phyloP scores from a whole-genome alignment of 2,329 filamentous ascomycete species.

The Beauveria pseudobassiana region DNA sequence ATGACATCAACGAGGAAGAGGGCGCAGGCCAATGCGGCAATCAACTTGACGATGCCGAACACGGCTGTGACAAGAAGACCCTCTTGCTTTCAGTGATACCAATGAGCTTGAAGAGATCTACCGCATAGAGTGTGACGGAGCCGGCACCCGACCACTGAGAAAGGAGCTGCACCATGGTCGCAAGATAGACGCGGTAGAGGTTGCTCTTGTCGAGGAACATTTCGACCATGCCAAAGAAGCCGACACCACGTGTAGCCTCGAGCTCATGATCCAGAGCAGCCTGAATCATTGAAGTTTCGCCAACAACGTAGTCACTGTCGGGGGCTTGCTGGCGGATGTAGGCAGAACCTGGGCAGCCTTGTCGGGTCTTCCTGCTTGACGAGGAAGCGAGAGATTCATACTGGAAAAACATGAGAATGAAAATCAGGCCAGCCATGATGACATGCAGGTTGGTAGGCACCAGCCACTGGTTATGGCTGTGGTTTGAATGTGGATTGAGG shows the following conservation, averaged over 20 bases:
- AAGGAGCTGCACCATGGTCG: conserved; percentile 61
- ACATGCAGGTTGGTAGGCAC: conserved; percentile 69
- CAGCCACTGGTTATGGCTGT: conserved; percentile 46
- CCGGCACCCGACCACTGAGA: conserved; percentile 68
- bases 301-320: conserved; percentile 53
- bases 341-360: conserved; percentile 44
- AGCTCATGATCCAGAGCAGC: conserved; percentile 60
- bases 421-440: conserved; percentile 68
- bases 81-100: conserved; percentile 60
- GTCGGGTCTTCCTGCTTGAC: conserved; percentile 55
- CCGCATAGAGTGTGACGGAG: conserved; percentile 69
- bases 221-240: conserved; percentile 60
- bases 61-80: conserved; percentile 66
- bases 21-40: conserved; percentile 59
- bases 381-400: conserved; percentile 63
- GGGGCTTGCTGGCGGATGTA: conserved; percentile 50
- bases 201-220: conserved; percentile 61
- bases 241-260: conserved; percentile 60
- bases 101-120: conserved; percentile 64
- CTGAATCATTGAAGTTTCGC: conserved; percentile 58
- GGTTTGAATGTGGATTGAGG: conserved; percentile 40
- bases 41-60: conserved; percentile 68
- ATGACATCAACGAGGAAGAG: conserved; percentile 75
- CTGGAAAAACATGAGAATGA: conserved; percentile 60
- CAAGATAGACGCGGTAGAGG: conserved; percentile 64